Conservation (phyloP, 352 stramenopile species). For the Phytophthora citricola region DNA sequence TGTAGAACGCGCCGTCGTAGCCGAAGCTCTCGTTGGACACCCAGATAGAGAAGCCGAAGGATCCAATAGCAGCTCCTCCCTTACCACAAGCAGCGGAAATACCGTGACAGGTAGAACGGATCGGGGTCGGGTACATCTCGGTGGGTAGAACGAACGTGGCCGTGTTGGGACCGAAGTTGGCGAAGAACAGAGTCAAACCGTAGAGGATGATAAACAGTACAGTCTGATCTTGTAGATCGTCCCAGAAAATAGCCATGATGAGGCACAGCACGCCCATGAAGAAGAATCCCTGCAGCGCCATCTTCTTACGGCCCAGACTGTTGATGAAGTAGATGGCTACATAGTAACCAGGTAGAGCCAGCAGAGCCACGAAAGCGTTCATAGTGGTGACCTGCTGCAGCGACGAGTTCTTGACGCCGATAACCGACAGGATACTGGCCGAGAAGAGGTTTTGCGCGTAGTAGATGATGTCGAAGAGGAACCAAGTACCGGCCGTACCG, state of each 20-base stretch:
- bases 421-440: constrained; percentile 59
- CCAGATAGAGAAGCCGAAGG: constrained; percentile 36
- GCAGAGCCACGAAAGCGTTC: constrained; percentile 60
- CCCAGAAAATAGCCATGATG: constrained; percentile 61
- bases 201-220: constrained; percentile 77
- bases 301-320: constrained; percentile 60
- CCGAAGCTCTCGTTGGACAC: constrained; percentile 26
- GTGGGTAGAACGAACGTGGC: constrained; percentile 90
- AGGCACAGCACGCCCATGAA: constrained; percentile 70
- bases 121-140: constrained; percentile 83
- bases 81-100: constrained; percentile 44
- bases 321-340: constrained; percentile 77
- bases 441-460: constrained; percentile 82
- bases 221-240: constrained; percentile 51
- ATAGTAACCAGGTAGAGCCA: constrained; percentile 84
- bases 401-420: constrained; percentile 50
- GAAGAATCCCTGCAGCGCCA: constrained; percentile 79
- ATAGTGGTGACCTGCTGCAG: constrained; percentile 56
- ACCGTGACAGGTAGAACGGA: constrained; percentile 86
- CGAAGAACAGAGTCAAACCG: constrained; percentile 78
- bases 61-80: constrained; percentile 25
- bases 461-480: constrained; percentile 86
- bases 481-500: constrained; percentile 79
- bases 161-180: constrained; percentile 86
- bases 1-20: constrained; percentile 34